Evolutionary conservation across 2,329 filamentous ascomycete genomes (phyloP), one percentile per base, ranked within the genome.

Genomic region (Penicillium brasilianum): DNA sequence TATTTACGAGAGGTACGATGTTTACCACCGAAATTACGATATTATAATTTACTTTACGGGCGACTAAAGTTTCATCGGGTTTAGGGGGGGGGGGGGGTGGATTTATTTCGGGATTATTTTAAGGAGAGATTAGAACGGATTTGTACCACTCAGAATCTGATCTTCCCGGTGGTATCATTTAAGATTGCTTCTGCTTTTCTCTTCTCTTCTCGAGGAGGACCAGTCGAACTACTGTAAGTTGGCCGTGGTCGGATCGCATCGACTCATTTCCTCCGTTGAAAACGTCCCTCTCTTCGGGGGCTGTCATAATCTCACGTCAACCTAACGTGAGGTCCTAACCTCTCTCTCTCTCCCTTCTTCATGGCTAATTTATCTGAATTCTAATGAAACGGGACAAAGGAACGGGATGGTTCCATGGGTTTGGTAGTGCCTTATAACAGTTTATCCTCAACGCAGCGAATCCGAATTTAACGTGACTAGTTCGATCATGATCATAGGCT

Each of bases 201-300:
- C 7, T 13, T 14, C 41, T 25, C n/a, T n/a, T n/a, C n/a, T n/a
- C n/a, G n/a, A n/a, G n/a, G n/a, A n/a, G n/a, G n/a, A n/a, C n/a
- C n/a, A n/a, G n/a, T n/a, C n/a, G n/a, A n/a, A n/a, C n/a, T n/a
- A n/a, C n/a, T n/a, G n/a, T n/a, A n/a, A n/a, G n/a, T n/a, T 25
- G 43, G 14, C 43, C 20, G 46, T 50, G 48, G 50, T 55, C 55
- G 58, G 51, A 61, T 61, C 54, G 51, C 52, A 34, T 48, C 16
- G 51, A 18, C 54, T 60, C 48, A 60, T 60, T 60, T 60, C 58
- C 44, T 48, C 36, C 41, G 20, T 49, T 61, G n/a, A 36, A 34
- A 28, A 50, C 37, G 30, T 22, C 32, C n/a, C n/a, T 60, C 61
- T 51, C 58, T 57, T 62, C 60, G 49, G 16, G 30, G 48, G 25